These are phyloP conservation scores for Pilasporangium apinafurcum DNA, from an alignment of 352 stramenopile genomes.

Conservation along the genomic window DNA sequence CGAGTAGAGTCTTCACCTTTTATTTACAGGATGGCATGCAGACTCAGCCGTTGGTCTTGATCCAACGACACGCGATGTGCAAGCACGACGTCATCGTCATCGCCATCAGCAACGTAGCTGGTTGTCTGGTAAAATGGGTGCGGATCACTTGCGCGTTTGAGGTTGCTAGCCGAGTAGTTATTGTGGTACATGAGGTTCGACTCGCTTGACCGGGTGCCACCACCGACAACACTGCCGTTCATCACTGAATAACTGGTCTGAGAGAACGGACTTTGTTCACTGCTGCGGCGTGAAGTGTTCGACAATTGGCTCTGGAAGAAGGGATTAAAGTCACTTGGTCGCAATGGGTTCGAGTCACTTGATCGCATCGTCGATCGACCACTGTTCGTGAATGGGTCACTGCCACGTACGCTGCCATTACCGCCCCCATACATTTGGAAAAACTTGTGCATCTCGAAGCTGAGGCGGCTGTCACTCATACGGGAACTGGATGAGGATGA, in stretches of 20 bases:
- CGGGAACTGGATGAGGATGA: conserved; percentile 23
- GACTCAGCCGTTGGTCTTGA: conserved; percentile 51
- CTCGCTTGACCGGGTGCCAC: conserved; percentile 28
- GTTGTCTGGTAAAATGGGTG: conserved; percentile 13
- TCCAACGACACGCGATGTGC: conserved; percentile 54
- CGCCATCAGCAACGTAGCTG: conserved; percentile 9
- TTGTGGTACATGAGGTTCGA: conserved; percentile 37
- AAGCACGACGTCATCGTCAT: conserved; percentile 46
- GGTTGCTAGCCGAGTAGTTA: conserved; percentile 1
- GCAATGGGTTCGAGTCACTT: conserved; percentile 12
- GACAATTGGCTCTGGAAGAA: conserved; percentile 17
- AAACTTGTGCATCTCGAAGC: conserved; percentile 67
- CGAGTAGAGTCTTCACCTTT: no score
- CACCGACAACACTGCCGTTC: conserved; percentile 2
- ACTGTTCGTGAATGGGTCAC: conserved; percentile 34
- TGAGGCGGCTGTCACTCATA: conserved; percentile 33
- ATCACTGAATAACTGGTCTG: conserved; percentile 17
- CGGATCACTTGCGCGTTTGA: conserved; percentile 10
- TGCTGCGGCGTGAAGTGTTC: conserved; percentile 22
- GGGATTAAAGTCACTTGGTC: conserved; percentile 35
- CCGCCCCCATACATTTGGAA: conserved; percentile 49
- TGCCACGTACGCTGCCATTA: conserved; percentile 25
- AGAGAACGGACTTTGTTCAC: conserved; percentile 5
- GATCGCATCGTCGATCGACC: conserved; percentile 43
- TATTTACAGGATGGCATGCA: conserved; percentile 58